Percentiles rank a stretch among this genome's conserved stretches.
phyloP scores from a whole-genome alignment of 2,329 filamentous ascomycete genomes.

The Ceratocystis cubensis region DNA sequence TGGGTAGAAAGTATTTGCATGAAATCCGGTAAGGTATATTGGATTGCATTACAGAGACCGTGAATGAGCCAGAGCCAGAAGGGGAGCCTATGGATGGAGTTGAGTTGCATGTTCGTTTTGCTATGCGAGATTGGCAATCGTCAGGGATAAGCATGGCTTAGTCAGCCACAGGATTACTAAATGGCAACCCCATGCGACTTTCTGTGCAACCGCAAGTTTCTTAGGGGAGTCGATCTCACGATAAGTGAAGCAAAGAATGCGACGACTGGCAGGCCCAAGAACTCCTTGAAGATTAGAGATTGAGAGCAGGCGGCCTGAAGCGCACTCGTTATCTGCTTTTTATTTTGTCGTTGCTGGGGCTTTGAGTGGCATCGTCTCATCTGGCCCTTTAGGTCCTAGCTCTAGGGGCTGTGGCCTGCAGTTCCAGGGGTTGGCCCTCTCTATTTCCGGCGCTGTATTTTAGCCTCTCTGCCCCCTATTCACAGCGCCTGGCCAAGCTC shows the following conservation, averaged over 20 bases:
- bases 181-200: background rate
- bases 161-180: background rate
- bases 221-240: background rate
- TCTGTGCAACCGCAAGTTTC: background rate
- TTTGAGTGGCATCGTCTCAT: background rate
- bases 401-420: background rate
- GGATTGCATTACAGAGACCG: too few relatives aligned
- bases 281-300: background rate
- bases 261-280: background rate
- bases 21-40: too few relatives aligned
- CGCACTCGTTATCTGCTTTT: too few relatives aligned
- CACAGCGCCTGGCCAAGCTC: background rate
- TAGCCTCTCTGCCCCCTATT: background rate
- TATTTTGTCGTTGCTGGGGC: too few relatives aligned
- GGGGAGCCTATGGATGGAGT: too few relatives aligned
- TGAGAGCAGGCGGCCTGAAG: too few relatives aligned
- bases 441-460: conserved; percentile 3
- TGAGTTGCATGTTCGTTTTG: too few relatives aligned
- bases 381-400: background rate
- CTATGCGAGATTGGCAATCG: conserved; percentile 1
- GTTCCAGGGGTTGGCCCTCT: background rate
- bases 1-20: too few relatives aligned
- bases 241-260: background rate
- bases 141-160: background rate
- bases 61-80: too few relatives aligned